Conservation (phyloP, 768 basidiomycete genomes). For the Erythrobasidium yunnanense region DNA sequence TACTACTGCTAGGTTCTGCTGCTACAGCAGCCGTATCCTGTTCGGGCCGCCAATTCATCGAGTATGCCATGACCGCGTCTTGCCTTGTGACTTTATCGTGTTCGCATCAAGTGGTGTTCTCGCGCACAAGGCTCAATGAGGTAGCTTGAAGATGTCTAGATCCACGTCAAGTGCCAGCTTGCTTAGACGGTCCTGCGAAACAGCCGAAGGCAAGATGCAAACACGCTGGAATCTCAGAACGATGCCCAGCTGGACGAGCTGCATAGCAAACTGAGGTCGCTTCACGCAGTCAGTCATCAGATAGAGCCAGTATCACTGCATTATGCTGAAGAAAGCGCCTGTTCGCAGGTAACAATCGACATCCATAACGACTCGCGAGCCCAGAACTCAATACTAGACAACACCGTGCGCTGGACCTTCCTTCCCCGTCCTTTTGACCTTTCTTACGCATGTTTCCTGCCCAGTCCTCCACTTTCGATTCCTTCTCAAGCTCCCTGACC, state of each 20-base stretch:
- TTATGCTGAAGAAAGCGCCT: background rate
- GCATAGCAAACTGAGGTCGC: conserved; percentile 35
- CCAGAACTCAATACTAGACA: conserved; percentile 40
- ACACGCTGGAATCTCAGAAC: conserved; percentile 37
- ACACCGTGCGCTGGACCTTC: conserved; percentile 37
- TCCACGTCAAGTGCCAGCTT: too few relatives aligned
- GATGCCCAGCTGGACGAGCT: conserved; percentile 37
- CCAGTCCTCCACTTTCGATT: conserved; percentile 23
- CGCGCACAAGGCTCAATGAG: too few relatives aligned
- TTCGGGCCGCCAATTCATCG: conserved; percentile 18
- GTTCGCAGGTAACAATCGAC: conserved; percentile 36
- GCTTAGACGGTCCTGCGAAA: background rate
- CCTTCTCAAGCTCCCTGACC: conserved; percentile 23
- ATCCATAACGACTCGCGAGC: conserved; percentile 36
- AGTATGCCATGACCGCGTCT: conserved; percentile 20
- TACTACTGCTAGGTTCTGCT: too few relatives aligned
- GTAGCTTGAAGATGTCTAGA: too few relatives aligned
- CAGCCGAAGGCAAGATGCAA: conserved; percentile 24
- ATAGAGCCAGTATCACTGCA: too few relatives aligned
- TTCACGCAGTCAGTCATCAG: conserved; percentile 35
- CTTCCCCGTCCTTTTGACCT: background rate
- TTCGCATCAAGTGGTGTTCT: too few relatives aligned
- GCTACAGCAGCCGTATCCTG: too few relatives aligned
- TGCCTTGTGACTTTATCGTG: too few relatives aligned
- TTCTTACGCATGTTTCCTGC: background rate